Evolutionary conservation across 805 yeast species (phyloP).

Genomic region (Wickerhamiella alocasiicola): DNA sequence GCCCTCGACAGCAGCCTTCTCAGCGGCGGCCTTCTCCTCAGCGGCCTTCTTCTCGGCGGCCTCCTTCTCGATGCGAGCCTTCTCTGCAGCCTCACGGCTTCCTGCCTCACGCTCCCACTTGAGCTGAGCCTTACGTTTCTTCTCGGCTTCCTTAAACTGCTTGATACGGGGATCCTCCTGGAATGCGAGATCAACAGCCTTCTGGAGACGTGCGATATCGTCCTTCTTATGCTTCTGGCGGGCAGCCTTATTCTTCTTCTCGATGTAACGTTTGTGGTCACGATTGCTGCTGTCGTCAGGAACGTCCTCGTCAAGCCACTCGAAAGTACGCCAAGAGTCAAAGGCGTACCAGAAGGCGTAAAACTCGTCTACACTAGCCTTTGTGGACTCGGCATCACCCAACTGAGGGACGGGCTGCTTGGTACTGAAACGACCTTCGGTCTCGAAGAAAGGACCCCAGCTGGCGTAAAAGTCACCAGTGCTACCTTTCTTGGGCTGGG

Average conservation of each 20-base stretch:
- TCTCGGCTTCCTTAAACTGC: conserved; percentile 83
- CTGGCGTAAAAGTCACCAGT: conserved; percentile 75
- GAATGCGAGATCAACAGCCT: conserved; percentile 77
- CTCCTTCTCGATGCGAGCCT: conserved; percentile 71
- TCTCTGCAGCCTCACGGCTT: conserved; percentile 91
- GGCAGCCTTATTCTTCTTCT: conserved; percentile 91
- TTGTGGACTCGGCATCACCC: conserved; percentile 55
- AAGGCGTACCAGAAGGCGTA: conserved; percentile 87
- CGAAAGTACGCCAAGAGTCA: conserved; percentile 97
- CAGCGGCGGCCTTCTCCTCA: conserved; percentile 62
- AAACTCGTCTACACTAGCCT: conserved; percentile 74
- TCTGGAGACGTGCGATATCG: conserved; percentile 80
- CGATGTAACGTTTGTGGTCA: conserved; percentile 97
- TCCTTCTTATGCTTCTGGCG: conserved; percentile 97
- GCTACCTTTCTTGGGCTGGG: conserved; percentile 56
- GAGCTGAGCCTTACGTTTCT: conserved; percentile 83
- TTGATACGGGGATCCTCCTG: conserved; percentile 91
- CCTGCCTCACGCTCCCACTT: conserved; percentile 99
- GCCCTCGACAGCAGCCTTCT: conserved; percentile 46
- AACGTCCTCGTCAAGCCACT: conserved; percentile 96
- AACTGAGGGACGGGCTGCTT: conserved; percentile 77
- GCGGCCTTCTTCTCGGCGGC: conserved; percentile 74
- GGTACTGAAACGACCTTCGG: conserved; percentile 87
- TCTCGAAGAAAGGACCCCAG: conserved; percentile 83
- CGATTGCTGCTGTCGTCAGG: conserved; percentile 99